A percentile compares a stretch with the other conserved stretches of the same genome.
Evolutionary conservation across 176 grass and related monocot species (phyloP).

Genomic region (Carex scoparia): DNA sequence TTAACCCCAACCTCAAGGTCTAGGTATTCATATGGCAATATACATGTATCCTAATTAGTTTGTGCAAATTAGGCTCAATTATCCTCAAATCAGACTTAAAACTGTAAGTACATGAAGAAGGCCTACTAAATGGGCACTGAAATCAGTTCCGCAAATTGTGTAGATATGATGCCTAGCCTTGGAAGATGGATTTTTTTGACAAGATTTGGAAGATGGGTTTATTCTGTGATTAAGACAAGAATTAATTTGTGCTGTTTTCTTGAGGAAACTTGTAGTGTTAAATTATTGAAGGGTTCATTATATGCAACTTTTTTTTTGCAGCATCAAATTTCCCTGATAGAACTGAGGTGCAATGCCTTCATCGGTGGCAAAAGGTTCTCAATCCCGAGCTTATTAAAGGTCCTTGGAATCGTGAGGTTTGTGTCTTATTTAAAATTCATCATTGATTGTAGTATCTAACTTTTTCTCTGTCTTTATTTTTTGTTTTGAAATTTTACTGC

Average conservation of each 20-base stretch:
- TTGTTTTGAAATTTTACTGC: background rate
- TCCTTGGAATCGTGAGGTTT: conserved; percentile 92
- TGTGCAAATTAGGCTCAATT: background rate
- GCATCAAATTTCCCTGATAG: conserved; percentile 82
- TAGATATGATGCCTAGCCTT: background rate
- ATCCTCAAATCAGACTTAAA: too few relatives aligned
- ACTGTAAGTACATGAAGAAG: too few relatives aligned
- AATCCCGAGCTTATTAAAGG: conserved; percentile 99
- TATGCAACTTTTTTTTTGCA: conserved; percentile 31
- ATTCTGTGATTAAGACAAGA: background rate
- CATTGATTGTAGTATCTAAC: background rate
- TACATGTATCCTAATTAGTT: background rate
- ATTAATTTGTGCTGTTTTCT: background rate
- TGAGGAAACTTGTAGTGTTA: background rate
- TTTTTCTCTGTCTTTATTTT: conserved; percentile 26
- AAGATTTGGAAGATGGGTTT: background rate
- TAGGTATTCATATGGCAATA: background rate
- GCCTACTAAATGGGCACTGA: too few relatives aligned
- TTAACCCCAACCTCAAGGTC: background rate
- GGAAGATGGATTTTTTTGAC: background rate
- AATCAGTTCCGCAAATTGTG: background rate
- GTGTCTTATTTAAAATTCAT: conserved; percentile 15
- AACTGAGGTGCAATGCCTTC: conserved; percentile 97
- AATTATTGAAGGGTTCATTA: conserved; percentile 2
- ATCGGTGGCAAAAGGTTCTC: conserved; percentile 98